A percentile compares a stretch with the other conserved stretches of the same genome.
phyloP scores from a whole-genome alignment of 768 basidiomycete species.

The Glaciozyma martinii region DNA sequence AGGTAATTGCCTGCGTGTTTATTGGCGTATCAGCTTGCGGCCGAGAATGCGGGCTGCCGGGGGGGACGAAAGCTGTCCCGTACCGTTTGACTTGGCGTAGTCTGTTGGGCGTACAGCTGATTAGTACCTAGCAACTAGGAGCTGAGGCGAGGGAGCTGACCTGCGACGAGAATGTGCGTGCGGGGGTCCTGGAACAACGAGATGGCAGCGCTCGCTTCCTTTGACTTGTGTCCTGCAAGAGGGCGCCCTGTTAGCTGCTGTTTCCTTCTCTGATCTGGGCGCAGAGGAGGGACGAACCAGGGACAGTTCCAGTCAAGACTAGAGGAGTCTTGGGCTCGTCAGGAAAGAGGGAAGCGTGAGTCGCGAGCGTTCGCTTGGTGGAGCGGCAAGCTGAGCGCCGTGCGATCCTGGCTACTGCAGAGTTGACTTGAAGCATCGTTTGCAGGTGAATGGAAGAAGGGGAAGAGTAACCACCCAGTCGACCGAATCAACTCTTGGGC shows the following conservation, averaged over 20 bases:
- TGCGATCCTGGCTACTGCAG: neutral
- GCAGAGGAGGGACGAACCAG: neutral
- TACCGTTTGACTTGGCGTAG: neutral
- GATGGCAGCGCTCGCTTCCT: neutral
- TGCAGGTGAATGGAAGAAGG: neutral
- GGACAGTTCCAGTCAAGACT: neutral
- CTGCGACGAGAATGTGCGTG: neutral
- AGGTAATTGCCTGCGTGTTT: slow-evolving; percentile 39
- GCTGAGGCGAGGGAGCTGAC: neutral
- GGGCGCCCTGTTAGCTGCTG: no score
- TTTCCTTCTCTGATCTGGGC: neutral
- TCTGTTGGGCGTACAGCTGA: neutral
- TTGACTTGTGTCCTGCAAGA: neutral
- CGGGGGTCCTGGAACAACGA: neutral
- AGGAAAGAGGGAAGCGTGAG: neutral
- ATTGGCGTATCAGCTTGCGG: neutral
- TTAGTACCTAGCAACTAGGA: neutral
- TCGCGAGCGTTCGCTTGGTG: neutral
- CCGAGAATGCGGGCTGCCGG: no score
- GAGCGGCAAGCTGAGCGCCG: neutral
- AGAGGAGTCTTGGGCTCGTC: neutral
- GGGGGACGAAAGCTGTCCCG: neutral
- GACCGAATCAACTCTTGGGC: no score
- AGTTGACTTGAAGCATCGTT: neutral
- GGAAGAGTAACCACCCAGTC: neutral